Evolutionary conservation across 352 stramenopile species (phyloP), one percentile per base, ranked within the genome.

Genomic region (Globisporangium irregulare): DNA sequence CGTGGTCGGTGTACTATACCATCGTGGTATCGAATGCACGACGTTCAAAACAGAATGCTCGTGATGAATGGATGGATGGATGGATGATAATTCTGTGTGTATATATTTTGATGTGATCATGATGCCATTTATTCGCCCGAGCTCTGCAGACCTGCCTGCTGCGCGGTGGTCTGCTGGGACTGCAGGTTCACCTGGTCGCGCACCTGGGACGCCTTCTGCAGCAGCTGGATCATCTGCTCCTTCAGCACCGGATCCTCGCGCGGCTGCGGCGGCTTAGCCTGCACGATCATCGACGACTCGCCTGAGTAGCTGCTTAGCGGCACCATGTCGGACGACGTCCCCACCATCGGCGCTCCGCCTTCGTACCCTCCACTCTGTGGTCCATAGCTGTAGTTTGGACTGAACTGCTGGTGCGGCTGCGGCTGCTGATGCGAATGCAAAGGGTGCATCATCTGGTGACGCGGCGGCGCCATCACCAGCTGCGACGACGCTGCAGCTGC

Each of bases 201-300:
- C 64, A 92, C 86, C 29, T 91, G 82, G 3, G 87, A 92, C 7
- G 87, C 86, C 75, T 94, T 92, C 7, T 93, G 85, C 57, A 94
- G 70, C 36, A 94, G 70, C 70, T 94, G 82, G 66, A 94, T 92
- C 87, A 94, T 94, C 57, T 94, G 87, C 71, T 93, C 84, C 69
- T 94, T 92, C 1, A 93, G 76, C 64, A 84, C 80, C 20, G 80
- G 82, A 66, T 94, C 84, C 68, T 94, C 87, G 34, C 78, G 82
- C 50, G 72, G 66, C 43, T 67, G 72, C 61, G 46, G 66, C 61
- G 32, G 56, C 18, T 70, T 73, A 12, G 67, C 69, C 61, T 84
- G 81, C 48, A 87, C 80, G 10, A 91, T 75, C 68, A 90, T 76
- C 12, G 80, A 75, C 34, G 58, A 74, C 54, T 86, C 65, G 15